phyloP scores from a whole-genome alignment of 2,329 filamentous ascomycete species.

The Botrytis galanthina region DNA sequence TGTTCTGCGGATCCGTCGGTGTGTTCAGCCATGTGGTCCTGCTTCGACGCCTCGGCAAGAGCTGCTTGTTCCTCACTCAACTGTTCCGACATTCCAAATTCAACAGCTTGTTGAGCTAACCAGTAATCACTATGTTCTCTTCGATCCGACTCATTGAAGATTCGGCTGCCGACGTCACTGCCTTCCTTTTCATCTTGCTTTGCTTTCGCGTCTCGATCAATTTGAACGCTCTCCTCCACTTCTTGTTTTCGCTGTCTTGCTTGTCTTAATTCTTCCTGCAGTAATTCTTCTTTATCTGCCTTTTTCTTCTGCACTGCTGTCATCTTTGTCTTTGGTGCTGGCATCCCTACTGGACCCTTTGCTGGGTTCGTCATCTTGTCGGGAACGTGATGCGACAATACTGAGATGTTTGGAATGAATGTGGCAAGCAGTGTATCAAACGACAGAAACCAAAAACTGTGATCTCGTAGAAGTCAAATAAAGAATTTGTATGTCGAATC shows the following conservation, averaged over 20 bases:
- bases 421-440: background rate
- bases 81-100: background rate
- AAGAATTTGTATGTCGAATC: background rate
- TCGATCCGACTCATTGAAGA: background rate
- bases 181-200: background rate
- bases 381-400: background rate
- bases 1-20: background rate
- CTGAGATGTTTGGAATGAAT: background rate
- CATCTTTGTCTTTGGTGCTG: background rate
- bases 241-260: background rate
- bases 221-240: background rate
- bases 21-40: background rate
- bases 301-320: background rate
- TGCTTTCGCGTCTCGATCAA: background rate
- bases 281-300: background rate
- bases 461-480: background rate
- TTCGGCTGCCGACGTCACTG: background rate
- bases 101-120: background rate
- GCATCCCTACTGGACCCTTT: background rate
- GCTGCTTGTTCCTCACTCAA: background rate
- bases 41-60: background rate
- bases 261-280: background rate
- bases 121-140: background rate
- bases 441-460: background rate
- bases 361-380: background rate